phyloP scores from a whole-genome alignment of 192 early-diverging fungal species.

The Umbelopsis vinacea region DNA sequence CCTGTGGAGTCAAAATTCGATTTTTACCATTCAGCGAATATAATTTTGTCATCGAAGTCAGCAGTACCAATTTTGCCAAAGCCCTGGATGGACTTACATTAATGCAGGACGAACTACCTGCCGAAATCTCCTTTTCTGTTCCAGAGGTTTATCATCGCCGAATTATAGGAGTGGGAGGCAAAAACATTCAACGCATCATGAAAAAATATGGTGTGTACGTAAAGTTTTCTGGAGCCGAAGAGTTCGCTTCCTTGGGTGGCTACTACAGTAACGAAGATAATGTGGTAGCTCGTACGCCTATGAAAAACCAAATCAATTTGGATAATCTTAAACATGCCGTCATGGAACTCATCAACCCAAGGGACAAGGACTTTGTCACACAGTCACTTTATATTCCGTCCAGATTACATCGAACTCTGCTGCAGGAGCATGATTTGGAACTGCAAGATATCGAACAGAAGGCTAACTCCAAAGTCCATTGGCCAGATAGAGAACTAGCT shows the following conservation, averaged over 20 bases:
- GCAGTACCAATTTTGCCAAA: conserved; percentile 49
- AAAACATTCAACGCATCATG: conserved; percentile 87
- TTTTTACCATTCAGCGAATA: conserved; percentile 73
- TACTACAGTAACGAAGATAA: conserved; percentile 83
- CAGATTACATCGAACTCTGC: conserved; percentile 38
- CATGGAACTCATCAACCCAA: conserved; percentile 59
- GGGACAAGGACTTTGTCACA: conserved; percentile 51
- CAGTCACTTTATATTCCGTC: conserved; percentile 37
- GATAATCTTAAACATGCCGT: conserved; percentile 65
- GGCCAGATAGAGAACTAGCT: conserved; percentile 69
- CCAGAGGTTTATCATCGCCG: conserved; percentile 79
- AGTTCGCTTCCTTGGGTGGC: conserved; percentile 71
- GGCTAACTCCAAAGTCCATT: conserved; percentile 54
- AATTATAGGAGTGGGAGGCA: conserved; percentile 83
- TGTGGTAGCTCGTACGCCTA: conserved; percentile 81
- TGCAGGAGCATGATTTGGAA: conserved; percentile 1
- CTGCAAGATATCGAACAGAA: conserved; percentile 50
- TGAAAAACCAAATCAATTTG: conserved; percentile 71
- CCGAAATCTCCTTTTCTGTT: conserved; percentile 79
- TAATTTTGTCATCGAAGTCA: conserved; percentile 75
- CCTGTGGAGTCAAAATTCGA: conserved; percentile 60
- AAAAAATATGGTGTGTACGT: conserved; percentile 83
- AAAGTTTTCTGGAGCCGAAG: conserved; percentile 80
- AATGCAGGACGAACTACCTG: conserved; percentile 77
- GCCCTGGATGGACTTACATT: conserved; percentile 66